A percentile compares a stretch with the other conserved stretches of the same genome.
These are phyloP conservation scores for Blastomyces silverae DNA, from an alignment of 2,329 filamentous ascomycete species.

Conservation along the genomic window DNA sequence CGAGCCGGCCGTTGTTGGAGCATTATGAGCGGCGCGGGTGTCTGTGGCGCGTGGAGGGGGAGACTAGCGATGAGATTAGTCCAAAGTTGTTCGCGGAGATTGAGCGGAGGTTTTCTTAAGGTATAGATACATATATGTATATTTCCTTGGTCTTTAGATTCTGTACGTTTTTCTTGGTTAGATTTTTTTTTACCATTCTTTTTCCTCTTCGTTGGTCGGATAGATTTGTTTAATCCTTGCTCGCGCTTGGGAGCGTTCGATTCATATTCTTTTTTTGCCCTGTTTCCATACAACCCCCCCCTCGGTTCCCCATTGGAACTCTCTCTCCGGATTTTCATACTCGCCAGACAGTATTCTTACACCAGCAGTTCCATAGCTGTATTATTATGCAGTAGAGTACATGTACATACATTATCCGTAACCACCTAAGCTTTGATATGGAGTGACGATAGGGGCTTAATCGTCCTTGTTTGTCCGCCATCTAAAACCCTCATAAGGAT, in stretches of 20 bases:
- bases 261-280: too few species aligned
- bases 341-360: background rate
- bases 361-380: background rate
- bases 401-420: conserved; percentile 5
- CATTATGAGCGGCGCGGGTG: conserved; percentile 82
- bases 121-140: conserved; percentile 10
- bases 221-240: background rate
- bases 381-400: background rate
- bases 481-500: background rate
- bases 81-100: conserved; percentile 84
- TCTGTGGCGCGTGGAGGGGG: conserved; percentile 77
- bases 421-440: background rate
- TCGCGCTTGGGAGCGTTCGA: background rate
- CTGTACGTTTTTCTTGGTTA: too few species aligned
- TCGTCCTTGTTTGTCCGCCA: background rate
- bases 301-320: background rate
- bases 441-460: background rate
- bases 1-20: conserved; percentile 73
- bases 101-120: conserved; percentile 60
- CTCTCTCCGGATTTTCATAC: background rate
- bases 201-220: background rate
- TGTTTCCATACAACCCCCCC: background rate
- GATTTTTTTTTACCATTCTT: background rate
- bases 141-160: background rate
- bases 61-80: conserved; percentile 90